Percentiles rank a stretch among this genome's conserved stretches.
Conservation (phyloP, 768 basidiomycete species). For the Agaricus subrufescens region DNA sequence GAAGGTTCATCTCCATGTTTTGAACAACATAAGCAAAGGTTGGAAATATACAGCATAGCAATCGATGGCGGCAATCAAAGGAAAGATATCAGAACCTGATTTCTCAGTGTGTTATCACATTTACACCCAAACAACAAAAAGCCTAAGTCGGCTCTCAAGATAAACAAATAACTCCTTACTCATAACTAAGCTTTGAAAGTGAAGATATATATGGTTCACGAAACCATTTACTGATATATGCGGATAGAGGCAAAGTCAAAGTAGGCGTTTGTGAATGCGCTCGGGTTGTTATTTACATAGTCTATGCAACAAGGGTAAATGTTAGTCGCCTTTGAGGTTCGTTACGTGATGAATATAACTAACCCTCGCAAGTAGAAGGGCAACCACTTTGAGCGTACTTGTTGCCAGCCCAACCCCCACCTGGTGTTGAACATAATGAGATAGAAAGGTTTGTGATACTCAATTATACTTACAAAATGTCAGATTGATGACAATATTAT, state of each 20-base stretch:
- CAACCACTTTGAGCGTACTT: constrained; percentile 46
- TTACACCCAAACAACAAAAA: no score
- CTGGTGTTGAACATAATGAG: constrained; percentile 11
- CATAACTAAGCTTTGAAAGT: no score
- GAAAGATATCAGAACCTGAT: no score
- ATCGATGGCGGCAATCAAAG: no score
- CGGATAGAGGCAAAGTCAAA: constrained; percentile 61
- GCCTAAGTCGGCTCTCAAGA: no score
- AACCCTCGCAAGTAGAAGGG: constrained; percentile 54
- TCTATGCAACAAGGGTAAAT: constrained; percentile 25
- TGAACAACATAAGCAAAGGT: no score
- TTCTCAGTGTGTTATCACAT: no score
- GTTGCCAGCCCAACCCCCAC: constrained; percentile 57
- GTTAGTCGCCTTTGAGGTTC: background rate
- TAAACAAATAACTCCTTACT: no score
- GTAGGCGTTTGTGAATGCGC: constrained; percentile 56
- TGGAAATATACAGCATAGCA: no score
- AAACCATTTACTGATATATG: constrained; percentile 20
- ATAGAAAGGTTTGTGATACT: background rate
- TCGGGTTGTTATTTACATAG: constrained; percentile 58
- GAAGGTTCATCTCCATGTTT: no score
- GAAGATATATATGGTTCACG: no score
- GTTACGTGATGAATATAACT: background rate
- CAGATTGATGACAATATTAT: constrained; percentile 65
- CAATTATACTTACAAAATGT: constrained; percentile 30